These are phyloP conservation scores for Periconia sp. DNA, from an alignment of 2,329 filamentous ascomycete species.

Conservation along the genomic window DNA sequence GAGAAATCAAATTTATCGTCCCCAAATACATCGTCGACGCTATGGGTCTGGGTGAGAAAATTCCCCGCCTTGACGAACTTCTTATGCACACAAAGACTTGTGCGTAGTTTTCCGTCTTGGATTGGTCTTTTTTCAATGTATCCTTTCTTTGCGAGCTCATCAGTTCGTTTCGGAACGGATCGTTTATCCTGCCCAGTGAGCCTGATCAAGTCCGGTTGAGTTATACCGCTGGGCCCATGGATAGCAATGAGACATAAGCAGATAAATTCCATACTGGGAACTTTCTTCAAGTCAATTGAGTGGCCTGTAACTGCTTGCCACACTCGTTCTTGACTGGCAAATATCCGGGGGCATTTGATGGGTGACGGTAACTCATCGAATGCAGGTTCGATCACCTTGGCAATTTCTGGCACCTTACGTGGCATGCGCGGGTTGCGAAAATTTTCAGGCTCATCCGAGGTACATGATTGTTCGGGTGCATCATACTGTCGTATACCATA, in stretches of 20 bases:
- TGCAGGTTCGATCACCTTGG: slow-evolving; percentile 11
- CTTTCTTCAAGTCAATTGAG: slow-evolving; percentile 56
- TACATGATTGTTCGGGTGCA: background rate
- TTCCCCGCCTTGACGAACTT: slow-evolving; percentile 48
- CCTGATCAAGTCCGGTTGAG: slow-evolving; percentile 58
- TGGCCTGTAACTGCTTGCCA: slow-evolving; percentile 65
- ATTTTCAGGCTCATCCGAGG: too few species aligned
- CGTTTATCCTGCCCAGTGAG: slow-evolving; percentile 65
- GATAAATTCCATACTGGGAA: slow-evolving; percentile 58
- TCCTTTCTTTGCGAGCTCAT: slow-evolving; percentile 57
- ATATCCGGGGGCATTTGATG: slow-evolving; percentile 32
- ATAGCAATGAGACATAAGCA: slow-evolving; percentile 62
- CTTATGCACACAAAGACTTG: slow-evolving; percentile 58
- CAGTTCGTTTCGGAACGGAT: slow-evolving; percentile 64
- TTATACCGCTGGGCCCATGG: slow-evolving; percentile 55
- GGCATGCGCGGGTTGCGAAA: slow-evolving; percentile 1
- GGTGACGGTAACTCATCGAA: slow-evolving; percentile 29
- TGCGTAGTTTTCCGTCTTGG: slow-evolving; percentile 49
- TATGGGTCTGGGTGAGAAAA: slow-evolving; percentile 24
- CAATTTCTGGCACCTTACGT: slow-evolving; percentile 14
- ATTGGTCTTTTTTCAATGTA: slow-evolving; percentile 60
- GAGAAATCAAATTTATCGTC: slow-evolving; percentile 50
- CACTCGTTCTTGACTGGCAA: slow-evolving; percentile 56
- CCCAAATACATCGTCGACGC: slow-evolving; percentile 38
- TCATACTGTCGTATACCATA: background rate